phyloP scores from a whole-genome alignment of 2,329 filamentous ascomycete species.

The Eutypella sp. region DNA sequence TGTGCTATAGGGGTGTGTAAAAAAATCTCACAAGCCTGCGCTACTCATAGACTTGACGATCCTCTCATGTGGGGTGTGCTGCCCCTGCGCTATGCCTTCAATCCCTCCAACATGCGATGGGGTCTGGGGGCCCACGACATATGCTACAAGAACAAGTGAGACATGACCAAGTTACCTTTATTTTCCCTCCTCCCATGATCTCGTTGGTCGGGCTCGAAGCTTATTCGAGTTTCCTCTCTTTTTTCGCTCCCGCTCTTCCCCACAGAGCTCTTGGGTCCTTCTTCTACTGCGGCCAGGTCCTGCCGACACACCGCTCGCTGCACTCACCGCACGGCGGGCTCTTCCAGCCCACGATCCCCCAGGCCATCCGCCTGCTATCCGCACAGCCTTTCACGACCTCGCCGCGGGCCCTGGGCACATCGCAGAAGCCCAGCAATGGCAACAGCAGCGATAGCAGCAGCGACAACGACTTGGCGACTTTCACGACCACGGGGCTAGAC shows the following conservation, averaged over 20 bases:
- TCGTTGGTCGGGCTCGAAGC: not conserved
- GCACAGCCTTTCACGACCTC: constrained; percentile 43
- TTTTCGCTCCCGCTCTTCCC: constrained; percentile 6
- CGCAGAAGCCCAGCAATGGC: not conserved
- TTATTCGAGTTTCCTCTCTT: constrained; percentile 2
- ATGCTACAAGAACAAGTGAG: constrained; percentile 81
- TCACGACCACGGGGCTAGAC: constrained; percentile 63
- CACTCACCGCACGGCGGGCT: constrained; percentile 79
- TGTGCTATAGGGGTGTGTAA: constrained; percentile 20
- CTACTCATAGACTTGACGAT: constrained; percentile 73
- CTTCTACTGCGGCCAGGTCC: constrained; percentile 83
- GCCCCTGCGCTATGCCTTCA: constrained; percentile 67
- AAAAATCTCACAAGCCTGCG: constrained; percentile 6
- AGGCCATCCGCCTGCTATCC: constrained; percentile 81
- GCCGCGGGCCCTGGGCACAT: constrained; percentile 5
- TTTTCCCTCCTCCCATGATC: not conserved
- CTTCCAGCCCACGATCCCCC: constrained; percentile 82
- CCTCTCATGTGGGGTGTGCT: constrained; percentile 90
- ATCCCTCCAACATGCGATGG: constrained; percentile 77
- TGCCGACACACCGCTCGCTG: constrained; percentile 78
- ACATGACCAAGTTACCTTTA: too few species aligned
- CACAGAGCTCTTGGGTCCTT: constrained; percentile 65
- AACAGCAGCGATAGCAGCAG: constrained; percentile 6
- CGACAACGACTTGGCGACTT: constrained; percentile 41
- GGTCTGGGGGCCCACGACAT: constrained; percentile 90